These are phyloP conservation scores for Blastobotrys arbuscula DNA, from an alignment of 1,139 yeast genomes.

Conservation along the genomic window DNA sequence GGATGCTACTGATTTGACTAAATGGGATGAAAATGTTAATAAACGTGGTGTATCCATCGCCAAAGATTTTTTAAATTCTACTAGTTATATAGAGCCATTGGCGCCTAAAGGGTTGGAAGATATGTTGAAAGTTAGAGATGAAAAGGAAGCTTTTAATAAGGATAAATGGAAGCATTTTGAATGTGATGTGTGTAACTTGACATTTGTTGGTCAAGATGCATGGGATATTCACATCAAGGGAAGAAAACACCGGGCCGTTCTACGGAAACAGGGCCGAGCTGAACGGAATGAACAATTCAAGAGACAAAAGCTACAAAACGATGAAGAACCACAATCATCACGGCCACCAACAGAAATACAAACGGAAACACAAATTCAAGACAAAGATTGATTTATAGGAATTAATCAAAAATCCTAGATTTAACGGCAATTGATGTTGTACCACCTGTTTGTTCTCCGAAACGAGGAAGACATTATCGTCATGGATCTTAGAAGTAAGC, in stretches of 20 bases:
- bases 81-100: constrained; percentile 25
- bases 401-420: too few species aligned
- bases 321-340: neutral
- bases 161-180: constrained; percentile 62
- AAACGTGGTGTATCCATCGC: constrained; percentile 52
- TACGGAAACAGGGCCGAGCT: constrained; percentile 12
- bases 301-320: constrained; percentile 1
- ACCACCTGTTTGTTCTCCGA: too few species aligned
- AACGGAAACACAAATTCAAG: too few species aligned
- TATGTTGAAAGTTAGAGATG: constrained; percentile 30
- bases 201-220: constrained; percentile 68
- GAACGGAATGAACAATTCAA: constrained; percentile 7
- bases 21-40: constrained; percentile 57
- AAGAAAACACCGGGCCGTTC: constrained; percentile 34
- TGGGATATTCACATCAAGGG: constrained; percentile 67
- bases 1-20: constrained; percentile 65
- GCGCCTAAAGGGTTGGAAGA: constrained; percentile 44
- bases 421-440: too few species aligned
- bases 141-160: constrained; percentile 26
- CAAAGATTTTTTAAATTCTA: constrained; percentile 35
- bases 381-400: too few species aligned
- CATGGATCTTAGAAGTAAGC: too few species aligned
- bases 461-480: too few species aligned
- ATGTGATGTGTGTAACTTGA: constrained; percentile 63
- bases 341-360: too few species aligned